Evolutionary conservation across 2,329 filamentous ascomycete species (phyloP), one percentile per base, ranked within the genome.

Genomic region (Trichoderma sp.): DNA sequence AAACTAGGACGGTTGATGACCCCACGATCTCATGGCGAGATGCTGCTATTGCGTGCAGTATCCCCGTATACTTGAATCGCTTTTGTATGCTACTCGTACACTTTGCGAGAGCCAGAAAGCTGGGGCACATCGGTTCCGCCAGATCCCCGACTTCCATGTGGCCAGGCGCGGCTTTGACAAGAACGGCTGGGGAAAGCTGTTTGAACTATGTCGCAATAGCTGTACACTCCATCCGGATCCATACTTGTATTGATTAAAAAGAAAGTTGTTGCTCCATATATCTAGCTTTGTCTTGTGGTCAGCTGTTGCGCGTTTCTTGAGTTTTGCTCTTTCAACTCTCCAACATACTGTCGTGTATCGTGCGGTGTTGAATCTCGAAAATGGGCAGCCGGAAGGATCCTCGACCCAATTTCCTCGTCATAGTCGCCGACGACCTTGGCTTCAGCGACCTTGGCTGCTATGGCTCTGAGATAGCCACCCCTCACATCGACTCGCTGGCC

Each of bases 371-470:
- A 37, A 19, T 3, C 33, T 52, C 10, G 31, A 40, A 19, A 24
- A 67, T 67, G 64, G 64, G 64, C 31, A 59, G 64, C 53, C 64
- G 52, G 24, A 57, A 49, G 37, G 64, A 67, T 19, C 63, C 57
- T 57, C 83, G 74, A 7, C 77, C 77, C 21, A 79, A 79, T 63
- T 79, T 79, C 65, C 72, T 79, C 4, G 70, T 79, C 63, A 77
- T 79, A 29, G 76, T 79, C 10, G 78, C 77, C 5, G 78, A 79
- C 68, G 78, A 79, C 68, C 74, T 79, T 4, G 77, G 77, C 49
- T 79, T 77, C 70, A 75, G 73, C 56, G 78, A 79, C 67, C 70
- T 75, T 21, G 72, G 73, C 10, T 75, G 74, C 63, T 79, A 75
- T 52, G 77, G 77, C 64, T 74, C 73, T n/a, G 78, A 79, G 65